Evolutionary conservation across 371 early-diverging fungal species (phyloP), one percentile per base, ranked within the genome.

Genomic region (Apophysomyces variabilis): DNA sequence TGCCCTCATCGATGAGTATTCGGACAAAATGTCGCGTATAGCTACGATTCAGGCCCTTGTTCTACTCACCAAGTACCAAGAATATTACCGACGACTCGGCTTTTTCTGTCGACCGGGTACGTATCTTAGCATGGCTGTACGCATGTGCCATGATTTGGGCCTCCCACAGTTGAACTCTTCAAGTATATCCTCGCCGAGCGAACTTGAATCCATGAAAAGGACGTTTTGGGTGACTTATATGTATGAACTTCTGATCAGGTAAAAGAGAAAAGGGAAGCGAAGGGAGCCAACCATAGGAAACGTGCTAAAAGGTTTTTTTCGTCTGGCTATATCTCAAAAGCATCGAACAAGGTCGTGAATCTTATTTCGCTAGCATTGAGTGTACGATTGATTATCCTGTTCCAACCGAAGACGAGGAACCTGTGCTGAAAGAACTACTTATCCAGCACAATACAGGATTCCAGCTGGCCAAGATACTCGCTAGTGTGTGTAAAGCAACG

Each of bases 101-200:
- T 82, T 71, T 47, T 76, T 78, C 63, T 71, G 73, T 57, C 71
- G 80, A 5, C 73, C 83, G 0, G 67, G 76, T 39, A 50, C 71
- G 9, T 82, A 73, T 61, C 61, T 82, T 9, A 69, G 78, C 1
- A 74, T 77, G 86, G 95, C 93, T 21, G 86, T 90, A 11, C 80
- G 87, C 16, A 93, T 93, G 90, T 88, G 90, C 13, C 82, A 88
- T 61, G 93, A 92, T 61, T 72, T 95, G 3, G 89, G 89, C 9
- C 69, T 90, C 16, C 60, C 76, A 4, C 66, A 72, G 50, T 43
- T 72, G n/a, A 57, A 85, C n/a, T 79, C 60, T 78, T 71, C 39
- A 82, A 78, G 61, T 76, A 26, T 50, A 50, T 50, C 54, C 41
- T 71, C 80, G 46, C 38, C 69, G 37, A 35, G 70, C 57, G 74